phyloP scores from a whole-genome alignment of 2,329 filamentous ascomycete genomes.

The Neoscytalidium dimidiatum region DNA sequence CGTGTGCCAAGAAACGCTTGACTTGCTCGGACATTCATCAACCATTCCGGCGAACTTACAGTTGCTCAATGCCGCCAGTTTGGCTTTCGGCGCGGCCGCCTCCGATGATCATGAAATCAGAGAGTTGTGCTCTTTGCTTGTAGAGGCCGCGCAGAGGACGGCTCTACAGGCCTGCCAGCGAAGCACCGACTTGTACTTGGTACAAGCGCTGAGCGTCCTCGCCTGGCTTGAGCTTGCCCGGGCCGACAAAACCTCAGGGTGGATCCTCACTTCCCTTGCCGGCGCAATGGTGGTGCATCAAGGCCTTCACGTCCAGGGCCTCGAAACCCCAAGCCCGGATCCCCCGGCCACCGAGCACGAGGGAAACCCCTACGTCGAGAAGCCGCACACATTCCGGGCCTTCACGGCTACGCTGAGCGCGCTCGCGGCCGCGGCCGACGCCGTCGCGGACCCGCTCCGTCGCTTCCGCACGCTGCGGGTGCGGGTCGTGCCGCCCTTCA shows the following conservation, averaged over 20 bases:
- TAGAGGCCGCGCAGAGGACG: background rate
- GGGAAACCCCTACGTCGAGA: background rate
- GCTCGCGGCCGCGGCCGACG: background rate
- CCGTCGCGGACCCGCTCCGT: background rate
- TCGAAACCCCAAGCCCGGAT: background rate
- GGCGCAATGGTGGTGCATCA: background rate
- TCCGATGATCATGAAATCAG: background rate
- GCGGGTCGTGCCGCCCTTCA: background rate
- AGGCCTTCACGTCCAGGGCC: background rate
- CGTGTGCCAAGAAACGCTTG: background rate
- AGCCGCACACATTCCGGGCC: background rate
- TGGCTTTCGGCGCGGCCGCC: background rate
- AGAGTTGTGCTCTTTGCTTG: background rate
- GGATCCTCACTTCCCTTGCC: background rate
- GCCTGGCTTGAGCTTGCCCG: background rate
- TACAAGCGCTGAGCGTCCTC: background rate
- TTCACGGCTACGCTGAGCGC: background rate
- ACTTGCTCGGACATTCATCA: background rate
- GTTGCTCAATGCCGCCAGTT: background rate
- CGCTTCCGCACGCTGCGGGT: background rate
- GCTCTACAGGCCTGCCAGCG: background rate
- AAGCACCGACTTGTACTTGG: background rate
- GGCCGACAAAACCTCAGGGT: background rate
- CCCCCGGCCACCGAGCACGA: background rate
- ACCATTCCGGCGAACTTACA: background rate